These are phyloP conservation scores for Limnomonas spitsbergensis DNA, from an alignment of 139 green algal genomes.

Conservation along the genomic window DNA sequence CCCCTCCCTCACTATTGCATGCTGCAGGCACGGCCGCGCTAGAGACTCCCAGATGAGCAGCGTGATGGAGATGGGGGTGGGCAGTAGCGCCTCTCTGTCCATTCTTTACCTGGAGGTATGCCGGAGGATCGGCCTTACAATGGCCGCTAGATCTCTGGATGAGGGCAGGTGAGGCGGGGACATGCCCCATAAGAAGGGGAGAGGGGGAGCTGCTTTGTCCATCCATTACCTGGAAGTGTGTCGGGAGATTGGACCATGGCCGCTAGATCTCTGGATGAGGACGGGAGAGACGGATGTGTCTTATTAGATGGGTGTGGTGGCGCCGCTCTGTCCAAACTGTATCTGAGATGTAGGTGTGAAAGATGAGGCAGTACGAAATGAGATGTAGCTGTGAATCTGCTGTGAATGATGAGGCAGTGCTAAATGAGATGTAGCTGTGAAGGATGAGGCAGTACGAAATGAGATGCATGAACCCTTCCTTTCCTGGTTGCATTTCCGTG, in stretches of 20 bases:
- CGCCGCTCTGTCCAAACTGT: conserved; percentile 57
- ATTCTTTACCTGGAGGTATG: conserved; percentile 65
- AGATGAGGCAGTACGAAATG: too few species aligned
- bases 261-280: conserved; percentile 36
- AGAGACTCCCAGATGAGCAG: conserved; percentile 47
- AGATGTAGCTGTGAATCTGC: too few species aligned
- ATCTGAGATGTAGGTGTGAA: too few species aligned
- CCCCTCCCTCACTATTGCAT: too few species aligned
- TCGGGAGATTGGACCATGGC: conserved; percentile 41
- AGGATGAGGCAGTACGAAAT: too few species aligned
- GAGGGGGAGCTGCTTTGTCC: conserved; percentile 47
- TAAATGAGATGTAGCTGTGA: too few species aligned
- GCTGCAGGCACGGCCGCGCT: conserved; percentile 49
- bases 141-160: conserved; percentile 39
- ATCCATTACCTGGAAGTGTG: conserved; percentile 64
- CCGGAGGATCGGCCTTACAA: conserved; percentile 40
- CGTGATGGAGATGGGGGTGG: conserved; percentile 55
- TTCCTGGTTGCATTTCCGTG: too few species aligned
- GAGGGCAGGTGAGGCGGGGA: conserved; percentile 29
- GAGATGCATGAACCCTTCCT: too few species aligned
- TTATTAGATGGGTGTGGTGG: conserved; percentile 42
- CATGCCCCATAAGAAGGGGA: conserved; percentile 45
- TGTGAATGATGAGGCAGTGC: too few species aligned
- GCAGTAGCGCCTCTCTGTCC: conserved; percentile 47
- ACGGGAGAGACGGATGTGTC: conserved; percentile 21